Percentiles rank a stretch among this genome's conserved stretches.
Conservation (phyloP, 2,329 filamentous ascomycete genomes). For the Aspergillus hiratsukae region DNA sequence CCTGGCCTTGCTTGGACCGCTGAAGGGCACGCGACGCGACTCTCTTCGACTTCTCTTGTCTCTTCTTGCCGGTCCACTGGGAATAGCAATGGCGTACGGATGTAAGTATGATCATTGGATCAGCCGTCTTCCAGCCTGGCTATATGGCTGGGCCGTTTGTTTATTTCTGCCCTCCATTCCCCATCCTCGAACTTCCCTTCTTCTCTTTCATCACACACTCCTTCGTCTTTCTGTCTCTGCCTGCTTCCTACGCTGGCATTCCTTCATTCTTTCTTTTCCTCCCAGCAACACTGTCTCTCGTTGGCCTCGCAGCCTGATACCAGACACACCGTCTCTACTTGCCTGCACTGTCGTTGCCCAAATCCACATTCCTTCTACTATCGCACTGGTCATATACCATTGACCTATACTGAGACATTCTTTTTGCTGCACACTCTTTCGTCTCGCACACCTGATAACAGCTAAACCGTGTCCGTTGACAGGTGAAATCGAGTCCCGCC, state of each 20-base stretch:
- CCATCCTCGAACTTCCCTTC: conserved; percentile 26
- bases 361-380: conserved; percentile 1
- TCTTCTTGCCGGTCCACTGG: conserved; percentile 15
- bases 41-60: conserved; percentile 13
- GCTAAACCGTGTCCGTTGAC: conserved; percentile 19
- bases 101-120: conserved; percentile 30
- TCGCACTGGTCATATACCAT: background rate
- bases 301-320: background rate
- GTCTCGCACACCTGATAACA: background rate
- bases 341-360: conserved; percentile 3
- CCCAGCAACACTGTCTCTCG: conserved; percentile 9
- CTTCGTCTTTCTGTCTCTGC: conserved; percentile 11
- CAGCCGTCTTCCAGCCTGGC: conserved; percentile 21
- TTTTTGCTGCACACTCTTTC: background rate
- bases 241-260: conserved; percentile 11
- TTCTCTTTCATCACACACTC: conserved; percentile 13
- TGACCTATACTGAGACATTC: background rate
- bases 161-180: conserved; percentile 38
- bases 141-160: conserved; percentile 32
- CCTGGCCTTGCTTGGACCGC: conserved; percentile 36
- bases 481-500: conserved; percentile 28
- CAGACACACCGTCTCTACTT: conserved; percentile 1
- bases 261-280: conserved; percentile 19
- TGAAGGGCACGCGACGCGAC: conserved; percentile 36
- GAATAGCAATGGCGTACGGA: conserved; percentile 33